phyloP scores from a whole-genome alignment of 495 filamentous ascomycete genomes.

The Bacidia rubella region DNA sequence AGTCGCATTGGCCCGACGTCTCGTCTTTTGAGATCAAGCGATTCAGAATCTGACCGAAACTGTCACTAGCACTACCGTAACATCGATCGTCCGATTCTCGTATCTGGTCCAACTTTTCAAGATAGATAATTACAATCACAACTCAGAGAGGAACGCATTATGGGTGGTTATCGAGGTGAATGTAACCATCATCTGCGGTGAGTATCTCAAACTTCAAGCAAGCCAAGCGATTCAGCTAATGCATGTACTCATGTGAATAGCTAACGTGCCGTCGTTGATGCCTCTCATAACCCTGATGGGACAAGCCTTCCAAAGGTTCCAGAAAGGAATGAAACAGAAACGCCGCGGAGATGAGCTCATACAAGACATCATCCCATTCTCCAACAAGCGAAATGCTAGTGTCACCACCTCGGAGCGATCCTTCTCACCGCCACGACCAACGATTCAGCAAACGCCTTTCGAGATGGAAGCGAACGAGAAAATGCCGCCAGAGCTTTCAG shows the following conservation, averaged over 20 bases:
- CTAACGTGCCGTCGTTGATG: neutral
- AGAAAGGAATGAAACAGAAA: neutral
- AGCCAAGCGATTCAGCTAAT: neutral
- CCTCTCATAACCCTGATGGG: neutral
- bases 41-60: neutral
- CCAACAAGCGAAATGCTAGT: neutral
- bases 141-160: neutral
- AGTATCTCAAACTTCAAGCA: neutral
- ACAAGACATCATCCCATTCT: neutral
- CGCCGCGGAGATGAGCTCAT: neutral
- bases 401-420: neutral
- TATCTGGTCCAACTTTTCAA: neutral
- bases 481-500: neutral
- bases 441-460: neutral
- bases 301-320: neutral
- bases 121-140: neutral
- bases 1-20: neutral
- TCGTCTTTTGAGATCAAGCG: neutral
- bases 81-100: constrained; percentile 4
- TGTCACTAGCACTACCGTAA: constrained; percentile 2
- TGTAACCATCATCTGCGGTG: constrained; percentile 8
- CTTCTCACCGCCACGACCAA: neutral
- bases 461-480: constrained; percentile 1
- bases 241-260: neutral
- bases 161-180: constrained; percentile 6